Conservation (phyloP, 1,139 yeast genomes). For the Yamadazyma dushanensis region DNA sequence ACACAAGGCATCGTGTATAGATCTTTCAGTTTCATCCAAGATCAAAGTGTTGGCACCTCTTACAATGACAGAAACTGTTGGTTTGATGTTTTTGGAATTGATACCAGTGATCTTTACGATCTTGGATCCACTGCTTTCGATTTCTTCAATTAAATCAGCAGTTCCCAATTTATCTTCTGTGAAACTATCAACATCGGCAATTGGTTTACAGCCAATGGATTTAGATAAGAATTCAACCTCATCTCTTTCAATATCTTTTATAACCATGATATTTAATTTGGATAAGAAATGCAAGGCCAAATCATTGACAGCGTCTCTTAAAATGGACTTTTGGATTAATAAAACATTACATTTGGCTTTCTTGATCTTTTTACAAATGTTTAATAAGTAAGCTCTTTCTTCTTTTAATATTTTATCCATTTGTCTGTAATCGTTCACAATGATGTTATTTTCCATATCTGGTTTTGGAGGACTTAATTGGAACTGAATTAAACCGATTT, state of each 20-base stretch:
- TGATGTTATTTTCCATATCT: constrained; percentile 96
- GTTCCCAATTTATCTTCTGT: constrained; percentile 89
- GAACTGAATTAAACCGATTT: constrained; percentile 88
- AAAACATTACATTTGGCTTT: constrained; percentile 96
- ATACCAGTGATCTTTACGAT: constrained; percentile 91
- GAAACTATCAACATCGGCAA: constrained; percentile 91
- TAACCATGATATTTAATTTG: constrained; percentile 88
- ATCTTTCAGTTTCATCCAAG: constrained; percentile 94
- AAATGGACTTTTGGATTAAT: constrained; percentile 88
- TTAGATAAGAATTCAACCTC: constrained; percentile 93
- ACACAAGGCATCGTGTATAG: constrained; percentile 95
- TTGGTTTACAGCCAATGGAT: constrained; percentile 91
- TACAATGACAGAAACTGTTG: constrained; percentile 86
- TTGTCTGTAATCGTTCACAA: constrained; percentile 96
- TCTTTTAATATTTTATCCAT: constrained; percentile 98
- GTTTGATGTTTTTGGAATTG: constrained; percentile 53
- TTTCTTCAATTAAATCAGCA: constrained; percentile 91
- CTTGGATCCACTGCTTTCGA: constrained; percentile 89
- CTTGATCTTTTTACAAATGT: constrained; percentile 93
- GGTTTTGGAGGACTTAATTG: constrained; percentile 99
- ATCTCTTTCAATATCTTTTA: constrained; percentile 94
- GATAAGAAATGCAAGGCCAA: constrained; percentile 92
- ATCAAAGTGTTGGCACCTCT: constrained; percentile 93
- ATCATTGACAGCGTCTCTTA: constrained; percentile 97
- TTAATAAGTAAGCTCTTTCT: constrained; percentile 91